Conservation (phyloP, 257 asterid species). For the Knoxia roxburghii region DNA sequence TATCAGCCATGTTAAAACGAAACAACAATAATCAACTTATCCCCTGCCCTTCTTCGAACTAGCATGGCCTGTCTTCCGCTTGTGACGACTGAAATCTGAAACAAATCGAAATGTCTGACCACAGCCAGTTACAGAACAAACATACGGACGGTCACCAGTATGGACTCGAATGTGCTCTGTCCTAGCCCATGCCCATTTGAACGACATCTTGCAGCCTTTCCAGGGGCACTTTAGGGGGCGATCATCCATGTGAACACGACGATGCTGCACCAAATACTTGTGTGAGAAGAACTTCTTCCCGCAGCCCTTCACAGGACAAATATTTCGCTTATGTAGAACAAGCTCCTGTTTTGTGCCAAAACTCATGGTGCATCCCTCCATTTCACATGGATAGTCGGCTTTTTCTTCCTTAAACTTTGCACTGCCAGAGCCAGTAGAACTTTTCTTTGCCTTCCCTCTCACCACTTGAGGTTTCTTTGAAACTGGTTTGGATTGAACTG, state of each 20-base stretch:
- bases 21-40: constrained; percentile 5
- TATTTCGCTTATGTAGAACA: constrained; percentile 52
- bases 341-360: constrained; percentile 78
- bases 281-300: constrained; percentile 95
- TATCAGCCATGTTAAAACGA: constrained; percentile 15
- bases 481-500: constrained; percentile 29
- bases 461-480: constrained; percentile 40
- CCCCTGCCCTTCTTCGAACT: constrained; percentile 59
- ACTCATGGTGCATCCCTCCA: constrained; percentile 91
- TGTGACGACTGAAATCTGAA: constrained; percentile 98
- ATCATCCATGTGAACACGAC: constrained; percentile 92
- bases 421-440: constrained; percentile 21
- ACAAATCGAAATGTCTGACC: constrained; percentile 95
- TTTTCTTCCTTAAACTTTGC: constrained; percentile 45
- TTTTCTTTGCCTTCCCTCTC: constrained; percentile 38
- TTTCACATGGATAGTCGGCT: constrained; percentile 60
- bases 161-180: constrained; percentile 97
- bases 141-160: constrained; percentile 94
- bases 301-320: constrained; percentile 91
- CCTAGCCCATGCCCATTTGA: constrained; percentile 99
- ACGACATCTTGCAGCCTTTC: constrained; percentile 99
- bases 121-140: constrained; percentile 75
- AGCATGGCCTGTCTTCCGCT: constrained; percentile 91
- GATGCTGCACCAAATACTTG: constrained; percentile 92
- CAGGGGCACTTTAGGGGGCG: constrained; percentile 99